Conservation (phyloP, 78 protist species). For the Dictyostelium firmibasis region DNA sequence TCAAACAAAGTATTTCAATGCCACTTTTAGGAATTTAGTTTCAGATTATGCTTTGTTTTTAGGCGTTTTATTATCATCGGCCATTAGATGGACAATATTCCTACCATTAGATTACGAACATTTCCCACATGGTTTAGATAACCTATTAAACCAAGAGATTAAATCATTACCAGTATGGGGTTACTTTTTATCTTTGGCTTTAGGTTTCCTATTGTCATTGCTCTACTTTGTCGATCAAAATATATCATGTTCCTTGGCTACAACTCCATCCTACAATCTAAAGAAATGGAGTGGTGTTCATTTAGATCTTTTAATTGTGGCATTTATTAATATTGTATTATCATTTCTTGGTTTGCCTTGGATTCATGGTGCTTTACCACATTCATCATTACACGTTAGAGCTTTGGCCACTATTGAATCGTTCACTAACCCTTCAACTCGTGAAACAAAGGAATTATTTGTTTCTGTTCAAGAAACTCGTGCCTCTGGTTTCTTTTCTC, state of each 20-base stretch:
- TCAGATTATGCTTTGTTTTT: conserved; percentile 42
- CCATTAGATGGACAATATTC: not conserved
- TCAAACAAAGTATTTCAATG: not conserved
- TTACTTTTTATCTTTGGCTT: not conserved
- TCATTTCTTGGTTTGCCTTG: conserved; percentile 37
- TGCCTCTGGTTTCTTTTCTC: conserved; percentile 5
- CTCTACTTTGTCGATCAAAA: conserved; percentile 27
- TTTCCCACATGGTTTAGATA: not conserved
- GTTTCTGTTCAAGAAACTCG: conserved; percentile 27
- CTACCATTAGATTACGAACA: not conserved
- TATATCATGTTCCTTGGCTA: conserved; percentile 14
- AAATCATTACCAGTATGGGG: not conserved
- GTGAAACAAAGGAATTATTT: not conserved
- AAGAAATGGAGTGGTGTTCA: conserved; percentile 8
- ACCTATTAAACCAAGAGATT: not conserved
- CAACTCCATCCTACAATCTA: not conserved
- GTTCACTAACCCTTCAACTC: not conserved
- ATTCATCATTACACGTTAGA: conserved; percentile 8
- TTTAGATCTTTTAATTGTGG: conserved; percentile 11
- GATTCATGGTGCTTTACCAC: conserved; percentile 45
- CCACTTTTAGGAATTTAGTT: not conserved
- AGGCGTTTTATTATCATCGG: not conserved
- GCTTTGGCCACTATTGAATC: conserved; percentile 9
- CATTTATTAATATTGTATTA: not conserved
- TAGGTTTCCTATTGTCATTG: conserved; percentile 23